Evolutionary conservation across 2,329 filamentous ascomycete genomes (phyloP), one percentile per base, ranked within the genome.

Genomic region (Talaromyces sp.): DNA sequence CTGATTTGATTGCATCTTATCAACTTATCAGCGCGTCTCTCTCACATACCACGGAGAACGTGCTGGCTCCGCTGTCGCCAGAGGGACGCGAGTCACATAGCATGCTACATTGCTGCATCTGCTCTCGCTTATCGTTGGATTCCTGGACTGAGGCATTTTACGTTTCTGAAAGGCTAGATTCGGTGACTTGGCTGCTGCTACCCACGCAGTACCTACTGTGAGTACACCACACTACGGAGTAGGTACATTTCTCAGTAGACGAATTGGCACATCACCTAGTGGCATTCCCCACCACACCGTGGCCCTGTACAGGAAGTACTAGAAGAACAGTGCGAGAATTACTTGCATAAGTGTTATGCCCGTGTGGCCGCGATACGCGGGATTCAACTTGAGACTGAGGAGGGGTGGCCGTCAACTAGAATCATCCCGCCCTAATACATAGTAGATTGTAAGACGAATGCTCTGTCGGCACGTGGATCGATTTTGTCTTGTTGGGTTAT

Each of bases 1-100:
- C 56, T 59, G 56, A 59, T 59, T 59, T 59, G 56, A 45, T 45
- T 39, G 35, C 25, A 31, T 41, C 56, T 59, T 45, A 43, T 50
- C 47, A 13, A 58, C 22, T 25, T 41, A 37, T 56, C 52, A 37
- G 52, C 52, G 52, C 52, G 52, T 56, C 19, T 22, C n/a, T 54
- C 31, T 54, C 8, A 9, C 50, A 54, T 37, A 7, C 17, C 50
- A 27, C 11, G 47, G 43, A 45, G 41, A 19, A 45, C n/a, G 41
- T 45, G 41, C 41, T 22, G 27, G n/a, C 27, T 54, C 27, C 50
- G 49, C 25, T 8, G 27, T 52, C 49, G 31, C 50, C 50, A 13
- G 27, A 54, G 50, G 50, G 50, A 35, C 31, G 50, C 50, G 33
- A 39, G n/a, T 56, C 7, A 37, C 33, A 39, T 56, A n/a, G n/a